Conservation (phyloP, 2,329 filamentous ascomycete genomes). For the Leptodontidium sp. region DNA sequence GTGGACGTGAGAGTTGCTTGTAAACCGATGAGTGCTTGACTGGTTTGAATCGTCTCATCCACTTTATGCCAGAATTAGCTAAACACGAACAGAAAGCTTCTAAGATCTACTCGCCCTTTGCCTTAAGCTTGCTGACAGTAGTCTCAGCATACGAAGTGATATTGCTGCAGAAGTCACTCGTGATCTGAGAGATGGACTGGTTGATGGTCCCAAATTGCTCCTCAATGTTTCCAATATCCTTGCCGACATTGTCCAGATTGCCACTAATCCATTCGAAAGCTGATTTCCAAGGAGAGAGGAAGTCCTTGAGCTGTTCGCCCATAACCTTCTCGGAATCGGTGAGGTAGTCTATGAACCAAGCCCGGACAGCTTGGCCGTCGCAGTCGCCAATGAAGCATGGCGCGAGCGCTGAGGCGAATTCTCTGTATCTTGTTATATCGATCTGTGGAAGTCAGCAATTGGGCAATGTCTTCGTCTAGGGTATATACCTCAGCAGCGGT, state of each 20-base stretch:
- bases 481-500: neutral
- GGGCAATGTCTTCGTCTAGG: neutral
- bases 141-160: conserved; percentile 1
- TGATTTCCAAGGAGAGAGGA: neutral
- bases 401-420: neutral
- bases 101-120: neutral
- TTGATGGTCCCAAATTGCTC: neutral
- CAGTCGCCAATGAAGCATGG: neutral
- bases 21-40: neutral
- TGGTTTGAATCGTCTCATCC: neutral
- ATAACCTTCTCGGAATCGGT: conserved; percentile 8
- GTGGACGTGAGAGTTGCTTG: neutral
- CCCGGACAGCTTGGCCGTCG: neutral
- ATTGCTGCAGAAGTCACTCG: conserved; percentile 7
- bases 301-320: neutral
- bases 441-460: neutral
- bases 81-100: no score
- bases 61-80: neutral
- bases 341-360: neutral
- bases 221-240: neutral
- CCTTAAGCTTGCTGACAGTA: neutral
- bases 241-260: neutral
- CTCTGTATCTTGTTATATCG: neutral
- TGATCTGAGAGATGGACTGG: neutral
- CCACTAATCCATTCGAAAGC: neutral